Evolutionary conservation across 1,139 yeast genomes (phyloP), one percentile per base, ranked within the genome.

Genomic region (Geotrichum reessii): DNA sequence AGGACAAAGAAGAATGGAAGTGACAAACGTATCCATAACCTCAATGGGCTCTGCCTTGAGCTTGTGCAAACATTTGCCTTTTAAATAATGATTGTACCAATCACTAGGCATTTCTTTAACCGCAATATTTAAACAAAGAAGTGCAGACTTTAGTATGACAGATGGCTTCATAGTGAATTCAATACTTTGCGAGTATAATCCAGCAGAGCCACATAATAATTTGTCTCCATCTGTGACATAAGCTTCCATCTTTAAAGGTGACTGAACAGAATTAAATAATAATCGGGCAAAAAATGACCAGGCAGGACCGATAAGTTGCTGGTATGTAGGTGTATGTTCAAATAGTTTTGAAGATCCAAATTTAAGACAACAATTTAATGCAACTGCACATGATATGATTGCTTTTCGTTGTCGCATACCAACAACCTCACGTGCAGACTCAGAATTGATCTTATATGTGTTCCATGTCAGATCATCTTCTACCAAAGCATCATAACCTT

Each of bases 401-500:
- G 97, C 80, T 65, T 81, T 86, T 59, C 87, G 77, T 69, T 90
- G 97, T 3, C 82, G 69, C 19, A 79, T 74, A 0, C 92, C 91
- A 0, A 91, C 86, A 0, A 75, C 71, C 2, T 75, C 74, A 65
- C 87, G 87, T 63, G 86, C 78, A 8, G 87, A 95, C 0, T 78
- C 71, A 0, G 81, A 77, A 44, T 86, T 86, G 46, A 91, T 73
- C 65, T 87, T 87, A 68, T 92, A 97, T 0, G 97, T 86, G 0
- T 93, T 87, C 95, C 96, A 90, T 8, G 90, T 84, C 58, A 93
- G 74, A 64, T 89, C 97, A 70, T 90, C 96, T 64, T 92, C 98
- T 0, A 87, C 96, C 47, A 88, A 74, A 59, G 78, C 84, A 0
- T 92, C 86, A 65, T 82, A 91, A 0, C 95, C 85, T 69, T 86